Evolutionary conservation across 345 rosid species (phyloP).

Genomic region (Erysimum cheiranthoides): DNA sequence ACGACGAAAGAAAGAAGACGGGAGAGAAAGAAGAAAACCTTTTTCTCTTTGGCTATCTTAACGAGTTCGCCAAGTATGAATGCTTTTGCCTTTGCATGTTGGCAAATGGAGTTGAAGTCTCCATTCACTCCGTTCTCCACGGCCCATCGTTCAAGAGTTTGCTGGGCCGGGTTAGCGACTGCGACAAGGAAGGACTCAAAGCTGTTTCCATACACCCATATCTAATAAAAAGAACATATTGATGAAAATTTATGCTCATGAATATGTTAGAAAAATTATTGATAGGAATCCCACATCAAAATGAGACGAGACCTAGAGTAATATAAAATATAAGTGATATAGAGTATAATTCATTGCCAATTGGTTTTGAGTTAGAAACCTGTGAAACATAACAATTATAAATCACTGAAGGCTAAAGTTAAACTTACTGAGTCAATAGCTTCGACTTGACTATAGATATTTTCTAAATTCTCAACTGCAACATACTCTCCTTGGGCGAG

Average conservation of each 20-base stretch:
- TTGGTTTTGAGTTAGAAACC: not conserved
- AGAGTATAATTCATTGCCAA: not conserved
- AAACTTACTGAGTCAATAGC: conserved; percentile 67
- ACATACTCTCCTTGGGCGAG: conserved; percentile 96
- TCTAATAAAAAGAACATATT: conserved; percentile 43
- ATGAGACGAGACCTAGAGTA: not conserved
- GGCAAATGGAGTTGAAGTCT: conserved; percentile 67
- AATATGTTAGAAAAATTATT: conserved; percentile 1
- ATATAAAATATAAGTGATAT: not conserved
- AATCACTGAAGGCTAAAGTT: not conserved
- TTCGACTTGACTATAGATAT: conserved; percentile 60
- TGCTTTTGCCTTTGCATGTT: conserved; percentile 65
- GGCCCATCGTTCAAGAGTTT: conserved; percentile 80
- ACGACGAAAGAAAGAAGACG: not conserved
- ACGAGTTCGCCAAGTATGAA: conserved; percentile 70
- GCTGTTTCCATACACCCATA: conserved; percentile 94
- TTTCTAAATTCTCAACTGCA: conserved; percentile 90
- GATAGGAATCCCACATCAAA: not conserved
- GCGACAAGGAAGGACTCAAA: conserved; percentile 79
- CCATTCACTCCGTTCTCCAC: conserved; percentile 59
- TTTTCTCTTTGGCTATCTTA: conserved; percentile 64
- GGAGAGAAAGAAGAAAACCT: conserved; percentile 50
- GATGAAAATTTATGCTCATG: conserved; percentile 9
- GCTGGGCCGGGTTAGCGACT: conserved; percentile 63
- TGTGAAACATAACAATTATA: not conserved